Evolutionary conservation across 345 rosid genomes (phyloP).

Genomic region (Nasturtium officinale): DNA sequence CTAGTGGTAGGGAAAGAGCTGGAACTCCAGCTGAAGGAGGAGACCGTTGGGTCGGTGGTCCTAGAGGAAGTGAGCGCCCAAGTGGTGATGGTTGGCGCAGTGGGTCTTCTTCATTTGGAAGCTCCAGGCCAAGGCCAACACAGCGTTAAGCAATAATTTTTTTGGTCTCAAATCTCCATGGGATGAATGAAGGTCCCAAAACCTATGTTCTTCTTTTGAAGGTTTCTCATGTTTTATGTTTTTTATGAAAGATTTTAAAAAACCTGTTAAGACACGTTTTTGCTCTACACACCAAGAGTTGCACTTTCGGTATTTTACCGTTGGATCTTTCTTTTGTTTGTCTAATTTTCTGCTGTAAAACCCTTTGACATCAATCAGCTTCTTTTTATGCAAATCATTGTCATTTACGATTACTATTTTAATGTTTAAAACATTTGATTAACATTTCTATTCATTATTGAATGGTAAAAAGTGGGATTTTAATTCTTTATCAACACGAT

Average conservation of each 20-base stretch:
- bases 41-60: constrained; percentile 57
- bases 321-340: constrained; percentile 8
- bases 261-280: constrained; percentile 33
- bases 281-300: constrained; percentile 33
- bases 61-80: constrained; percentile 56
- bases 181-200: constrained; percentile 26
- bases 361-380: constrained; percentile 20
- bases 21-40: constrained; percentile 48
- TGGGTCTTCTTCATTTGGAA: constrained; percentile 41
- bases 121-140: constrained; percentile 49
- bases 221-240: constrained; percentile 32
- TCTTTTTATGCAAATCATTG: neutral
- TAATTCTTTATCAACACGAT: neutral
- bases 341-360: constrained; percentile 15
- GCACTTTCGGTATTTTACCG: constrained; percentile 19
- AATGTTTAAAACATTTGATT: too few relatives aligned
- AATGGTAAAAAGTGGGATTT: too few relatives aligned
- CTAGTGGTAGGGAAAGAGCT: constrained; percentile 31
- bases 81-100: constrained; percentile 60
- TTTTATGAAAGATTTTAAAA: constrained; percentile 23
- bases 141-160: constrained; percentile 31
- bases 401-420: too few relatives aligned
- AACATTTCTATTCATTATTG: too few relatives aligned
- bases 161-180: constrained; percentile 22
- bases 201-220: constrained; percentile 16